These are phyloP conservation scores for Xanthoconium purpureum DNA, from an alignment of 768 basidiomycete genomes.

Conservation along the genomic window DNA sequence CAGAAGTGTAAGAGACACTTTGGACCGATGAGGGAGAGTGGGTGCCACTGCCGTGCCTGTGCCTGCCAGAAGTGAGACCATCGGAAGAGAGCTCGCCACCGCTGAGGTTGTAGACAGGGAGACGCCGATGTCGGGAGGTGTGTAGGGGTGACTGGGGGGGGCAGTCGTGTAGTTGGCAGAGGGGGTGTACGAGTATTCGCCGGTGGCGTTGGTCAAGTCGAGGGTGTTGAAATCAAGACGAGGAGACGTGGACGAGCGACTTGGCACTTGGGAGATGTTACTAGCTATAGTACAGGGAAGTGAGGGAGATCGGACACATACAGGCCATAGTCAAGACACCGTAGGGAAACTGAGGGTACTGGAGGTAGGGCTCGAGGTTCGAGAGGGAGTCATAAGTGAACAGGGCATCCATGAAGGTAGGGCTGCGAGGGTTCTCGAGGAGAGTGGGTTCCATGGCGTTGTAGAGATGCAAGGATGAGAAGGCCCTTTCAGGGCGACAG, in stretches of 20 bases:
- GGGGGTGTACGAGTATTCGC: slow-evolving; percentile 59
- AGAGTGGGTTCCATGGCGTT: slow-evolving; percentile 46
- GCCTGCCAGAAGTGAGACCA: slow-evolving; percentile 57
- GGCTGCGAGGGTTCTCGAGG: slow-evolving; percentile 49
- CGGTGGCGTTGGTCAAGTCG: slow-evolving; percentile 52
- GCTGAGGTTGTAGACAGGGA: slow-evolving; percentile 72
- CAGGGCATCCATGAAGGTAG: slow-evolving; percentile 48
- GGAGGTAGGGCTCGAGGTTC: slow-evolving; percentile 56
- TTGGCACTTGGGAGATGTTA: slow-evolving; percentile 43
- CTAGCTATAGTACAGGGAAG: not conserved
- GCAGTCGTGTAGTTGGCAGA: slow-evolving; percentile 51
- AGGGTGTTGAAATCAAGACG: slow-evolving; percentile 62
- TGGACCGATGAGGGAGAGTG: slow-evolving; percentile 48
- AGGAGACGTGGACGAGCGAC: slow-evolving; percentile 50
- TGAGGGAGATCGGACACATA: slow-evolving; percentile 36
- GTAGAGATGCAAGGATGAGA: slow-evolving; percentile 37
- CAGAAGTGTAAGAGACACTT: slow-evolving; percentile 53
- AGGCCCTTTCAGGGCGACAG: not conserved
- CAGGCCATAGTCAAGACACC: slow-evolving; percentile 59
- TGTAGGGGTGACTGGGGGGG: slow-evolving; percentile 59
- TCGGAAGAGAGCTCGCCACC: slow-evolving; percentile 73
- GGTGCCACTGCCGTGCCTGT: slow-evolving; percentile 69
- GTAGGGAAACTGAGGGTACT: slow-evolving; percentile 65
- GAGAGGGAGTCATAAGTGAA: slow-evolving; percentile 46
- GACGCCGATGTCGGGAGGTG: slow-evolving; percentile 64